Evolutionary conservation across 2,329 filamentous ascomycete species (phyloP).

Genomic region (Pseudogymnoascus sp.): DNA sequence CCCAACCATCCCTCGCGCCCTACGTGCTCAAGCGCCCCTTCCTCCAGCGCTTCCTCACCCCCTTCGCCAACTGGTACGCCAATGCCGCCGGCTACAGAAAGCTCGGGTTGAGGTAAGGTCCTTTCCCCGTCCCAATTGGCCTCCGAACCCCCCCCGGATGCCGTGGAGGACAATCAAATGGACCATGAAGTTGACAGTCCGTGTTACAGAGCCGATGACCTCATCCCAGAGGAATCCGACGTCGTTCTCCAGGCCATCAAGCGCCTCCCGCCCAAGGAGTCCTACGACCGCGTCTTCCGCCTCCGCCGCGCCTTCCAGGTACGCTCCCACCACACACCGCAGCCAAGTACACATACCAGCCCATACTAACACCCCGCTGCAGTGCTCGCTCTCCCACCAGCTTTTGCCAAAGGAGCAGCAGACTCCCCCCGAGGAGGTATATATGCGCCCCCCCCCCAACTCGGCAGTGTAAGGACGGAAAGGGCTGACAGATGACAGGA

Average conservation of each 20-base stretch:
- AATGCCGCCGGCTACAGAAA: slow-evolving; percentile 87
- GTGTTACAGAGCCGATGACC: slow-evolving; percentile 71
- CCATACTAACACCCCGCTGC: slow-evolving; percentile 12
- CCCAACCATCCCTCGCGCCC: slow-evolving; percentile 53
- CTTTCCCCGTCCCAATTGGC: background rate
- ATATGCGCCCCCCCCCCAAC: slow-evolving; percentile 22
- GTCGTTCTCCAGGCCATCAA: slow-evolving; percentile 78
- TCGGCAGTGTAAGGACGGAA: background rate
- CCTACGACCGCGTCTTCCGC: slow-evolving; percentile 96
- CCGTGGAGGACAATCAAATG: background rate
- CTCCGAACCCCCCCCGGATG: background rate
- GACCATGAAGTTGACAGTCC: background rate
- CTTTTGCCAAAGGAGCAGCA: slow-evolving; percentile 56
- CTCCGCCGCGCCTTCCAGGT: slow-evolving; percentile 92
- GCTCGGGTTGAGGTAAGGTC: slow-evolving; percentile 74
- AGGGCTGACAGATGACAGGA: slow-evolving; percentile 43
- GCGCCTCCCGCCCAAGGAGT: slow-evolving; percentile 81
- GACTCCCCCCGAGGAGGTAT: slow-evolving; percentile 59
- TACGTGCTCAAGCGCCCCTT: slow-evolving; percentile 79
- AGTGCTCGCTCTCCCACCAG: slow-evolving; percentile 54
- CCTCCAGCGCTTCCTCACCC: slow-evolving; percentile 71
- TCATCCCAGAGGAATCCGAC: slow-evolving; percentile 89
- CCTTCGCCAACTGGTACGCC: slow-evolving; percentile 80
- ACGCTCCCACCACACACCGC: slow-evolving; percentile 20
- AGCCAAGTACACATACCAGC: too few relatives aligned